Conservation (phyloP, 2,329 filamentous ascomycete species). For the Magnaporthiopsis rhizophila region DNA sequence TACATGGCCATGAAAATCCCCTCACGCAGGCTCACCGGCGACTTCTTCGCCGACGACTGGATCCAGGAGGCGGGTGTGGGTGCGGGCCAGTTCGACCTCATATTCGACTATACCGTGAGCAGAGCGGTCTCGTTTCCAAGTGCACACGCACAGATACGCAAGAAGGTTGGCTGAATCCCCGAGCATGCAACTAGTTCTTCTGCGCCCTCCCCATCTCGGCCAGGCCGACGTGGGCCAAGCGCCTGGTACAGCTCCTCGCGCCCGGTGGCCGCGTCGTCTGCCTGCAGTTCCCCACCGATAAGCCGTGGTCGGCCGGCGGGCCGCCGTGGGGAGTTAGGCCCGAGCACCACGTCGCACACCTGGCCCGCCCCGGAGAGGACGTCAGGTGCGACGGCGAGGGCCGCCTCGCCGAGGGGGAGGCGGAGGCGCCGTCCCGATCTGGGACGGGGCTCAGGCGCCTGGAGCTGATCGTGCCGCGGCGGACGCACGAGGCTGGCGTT, state of each 20-base stretch:
- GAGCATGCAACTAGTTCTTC: slow-evolving; percentile 41
- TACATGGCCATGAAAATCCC: neutral
- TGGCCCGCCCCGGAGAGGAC: slow-evolving; percentile 60
- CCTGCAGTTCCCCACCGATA: slow-evolving; percentile 72
- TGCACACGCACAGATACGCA: no score
- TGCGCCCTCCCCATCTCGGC: slow-evolving; percentile 49
- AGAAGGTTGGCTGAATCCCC: no score
- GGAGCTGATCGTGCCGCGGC: slow-evolving; percentile 39
- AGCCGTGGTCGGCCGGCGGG: slow-evolving; percentile 55
- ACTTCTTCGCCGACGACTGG: slow-evolving; percentile 61
- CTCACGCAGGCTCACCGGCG: slow-evolving; percentile 38
- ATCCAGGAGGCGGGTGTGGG: slow-evolving; percentile 30
- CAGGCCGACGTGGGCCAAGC: slow-evolving; percentile 44
- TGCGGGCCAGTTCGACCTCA: slow-evolving; percentile 52
- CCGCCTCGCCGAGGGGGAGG: slow-evolving; percentile 31
- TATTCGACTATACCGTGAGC: slow-evolving; percentile 55
- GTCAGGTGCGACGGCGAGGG: slow-evolving; percentile 47
- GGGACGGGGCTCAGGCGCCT: slow-evolving; percentile 33
- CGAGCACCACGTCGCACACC: slow-evolving; percentile 62
- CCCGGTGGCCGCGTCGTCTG: slow-evolving; percentile 42
- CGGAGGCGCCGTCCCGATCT: slow-evolving; percentile 25
- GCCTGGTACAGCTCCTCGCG: slow-evolving; percentile 41
- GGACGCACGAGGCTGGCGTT: slow-evolving; percentile 40
- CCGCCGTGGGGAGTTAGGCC: slow-evolving; percentile 67
- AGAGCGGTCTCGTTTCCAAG: neutral